Base-by-base conservation (phyloP, 257 asterid genomes). In the Penstemon davidsonii region DNA sequence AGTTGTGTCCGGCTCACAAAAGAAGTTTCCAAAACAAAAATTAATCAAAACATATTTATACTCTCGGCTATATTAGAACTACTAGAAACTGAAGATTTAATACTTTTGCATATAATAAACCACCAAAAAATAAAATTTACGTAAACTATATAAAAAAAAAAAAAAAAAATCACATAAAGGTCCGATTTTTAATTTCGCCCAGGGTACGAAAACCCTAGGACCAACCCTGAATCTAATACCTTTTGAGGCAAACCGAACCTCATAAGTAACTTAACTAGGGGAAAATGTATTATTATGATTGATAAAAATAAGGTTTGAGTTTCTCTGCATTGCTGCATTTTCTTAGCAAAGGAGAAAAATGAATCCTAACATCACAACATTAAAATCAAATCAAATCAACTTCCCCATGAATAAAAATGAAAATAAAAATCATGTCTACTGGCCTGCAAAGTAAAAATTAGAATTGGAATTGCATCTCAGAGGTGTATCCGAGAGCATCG, bases 401-500 rank as follows among this genome's bases (percentile, higher is more conserved):
- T 12, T 44, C 66, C 39, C 40, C 60, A 49, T 18, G 18, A 45
- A 53, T 18, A 11, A 25, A 41, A 45, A 25, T 25, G 2, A 25
- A 25, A 25, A 25, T 25, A 39, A 53, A 65, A 64, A 40, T 10
- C 19, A 33, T 10, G 76, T 76, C 77, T 3, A 55, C 60, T 55
- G 66, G 64, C 64, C 43, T 8, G n/a, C 45, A 41, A 50, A 59
- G 13, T 51, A 49, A 18, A 36, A 56, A 15, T 63, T 79, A 93
- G 83, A 90, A 93, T 12, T 93, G 98, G 85, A 93, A 93, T 46
- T 78, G 96, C 93, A 86, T 93, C 76, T 85, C 89, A 0, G 94
- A 64, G 42, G 92, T 13, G 19, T 90, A 93, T 55, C 89, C 92
- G 37, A 93, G 85, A 67, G 87, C 90, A 2, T 90, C 96, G 4